These are phyloP conservation scores for Talinum fruticosum DNA, from an alignment of 148 eudicot genomes.

Conservation along the genomic window DNA sequence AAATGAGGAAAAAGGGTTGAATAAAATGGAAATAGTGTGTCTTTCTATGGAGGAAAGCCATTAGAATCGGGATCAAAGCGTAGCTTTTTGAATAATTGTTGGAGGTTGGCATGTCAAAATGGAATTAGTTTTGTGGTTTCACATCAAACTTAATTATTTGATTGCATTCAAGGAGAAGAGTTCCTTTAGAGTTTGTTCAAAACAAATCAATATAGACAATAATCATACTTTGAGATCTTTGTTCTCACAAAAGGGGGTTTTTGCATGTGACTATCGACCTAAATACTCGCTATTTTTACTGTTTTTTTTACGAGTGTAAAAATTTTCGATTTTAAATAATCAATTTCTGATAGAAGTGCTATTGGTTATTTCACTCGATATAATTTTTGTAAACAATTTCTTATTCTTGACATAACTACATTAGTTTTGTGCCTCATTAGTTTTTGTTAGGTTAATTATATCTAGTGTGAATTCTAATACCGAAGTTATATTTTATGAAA, in stretches of 20 bases:
- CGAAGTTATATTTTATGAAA: no score
- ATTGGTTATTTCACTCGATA: no score
- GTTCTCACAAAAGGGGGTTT: neutral
- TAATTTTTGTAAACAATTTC: no score
- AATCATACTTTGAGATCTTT: neutral
- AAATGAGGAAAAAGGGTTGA: neutral
- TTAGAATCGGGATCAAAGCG: neutral
- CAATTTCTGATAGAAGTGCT: no score
- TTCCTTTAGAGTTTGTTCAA: neutral
- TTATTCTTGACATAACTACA: no score
- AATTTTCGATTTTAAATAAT: no score
- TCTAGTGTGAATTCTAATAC: no score
- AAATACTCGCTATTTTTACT: neutral
- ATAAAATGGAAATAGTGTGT: neutral
- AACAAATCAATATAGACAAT: neutral
- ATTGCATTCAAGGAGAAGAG: neutral
- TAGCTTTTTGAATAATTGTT: neutral
- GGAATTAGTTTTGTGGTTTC: slow-evolving; percentile 8
- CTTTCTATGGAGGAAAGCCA: neutral
- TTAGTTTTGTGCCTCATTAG: no score
- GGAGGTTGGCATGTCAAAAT: slow-evolving; percentile 5
- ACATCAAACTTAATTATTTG: neutral
- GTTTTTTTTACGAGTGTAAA: neutral
- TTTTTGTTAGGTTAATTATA: no score
- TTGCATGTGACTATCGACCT: neutral